Evolutionary conservation across 495 filamentous ascomycete genomes (phyloP).

Genomic region (Tuber indicum): DNA sequence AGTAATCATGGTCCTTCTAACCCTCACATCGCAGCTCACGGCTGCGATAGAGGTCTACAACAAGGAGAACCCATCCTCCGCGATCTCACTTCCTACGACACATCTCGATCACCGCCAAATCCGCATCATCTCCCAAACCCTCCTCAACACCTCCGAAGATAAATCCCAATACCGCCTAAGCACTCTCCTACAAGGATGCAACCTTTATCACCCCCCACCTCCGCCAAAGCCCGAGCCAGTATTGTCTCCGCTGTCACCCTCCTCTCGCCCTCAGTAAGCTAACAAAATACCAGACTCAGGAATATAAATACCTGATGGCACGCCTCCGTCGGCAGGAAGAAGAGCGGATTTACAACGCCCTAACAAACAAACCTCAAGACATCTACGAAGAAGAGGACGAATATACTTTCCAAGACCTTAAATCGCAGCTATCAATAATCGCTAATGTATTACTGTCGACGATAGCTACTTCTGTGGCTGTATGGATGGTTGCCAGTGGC

Average conservation of each 20-base stretch:
- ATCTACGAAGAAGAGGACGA: slow-evolving; percentile 54
- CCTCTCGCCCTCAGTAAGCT: slow-evolving; percentile 30
- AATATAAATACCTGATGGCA: slow-evolving; percentile 86
- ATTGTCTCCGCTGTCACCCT: slow-evolving; percentile 37
- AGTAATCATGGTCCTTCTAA: slow-evolving; percentile 17
- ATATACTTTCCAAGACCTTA: slow-evolving; percentile 56
- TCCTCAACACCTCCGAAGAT: slow-evolving; percentile 49
- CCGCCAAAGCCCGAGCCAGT: slow-evolving; percentile 74
- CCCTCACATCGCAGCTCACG: slow-evolving; percentile 6
- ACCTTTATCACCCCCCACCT: slow-evolving; percentile 68
- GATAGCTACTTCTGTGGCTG: slow-evolving; percentile 59
- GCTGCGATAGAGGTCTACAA: slow-evolving; percentile 19
- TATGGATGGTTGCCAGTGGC: slow-evolving; percentile 65
- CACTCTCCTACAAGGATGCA: slow-evolving; percentile 60
- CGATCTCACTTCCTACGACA: not conserved
- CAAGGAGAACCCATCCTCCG: slow-evolving; percentile 3
- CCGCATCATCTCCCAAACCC: slow-evolving; percentile 11
- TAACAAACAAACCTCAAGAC: slow-evolving; percentile 56
- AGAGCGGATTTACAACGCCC: slow-evolving; percentile 66
- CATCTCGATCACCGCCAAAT: slow-evolving; percentile 15
- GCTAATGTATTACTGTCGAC: slow-evolving; percentile 69
- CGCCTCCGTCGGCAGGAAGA: slow-evolving; percentile 75
- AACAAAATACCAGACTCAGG: slow-evolving; percentile 54
- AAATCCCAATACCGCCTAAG: slow-evolving; percentile 9
- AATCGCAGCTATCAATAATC: slow-evolving; percentile 66